A percentile compares a stretch with the other conserved stretches of the same genome.
Conservation (phyloP, 2,329 filamentous ascomycete species). For the Periglandula ipomoeae region DNA sequence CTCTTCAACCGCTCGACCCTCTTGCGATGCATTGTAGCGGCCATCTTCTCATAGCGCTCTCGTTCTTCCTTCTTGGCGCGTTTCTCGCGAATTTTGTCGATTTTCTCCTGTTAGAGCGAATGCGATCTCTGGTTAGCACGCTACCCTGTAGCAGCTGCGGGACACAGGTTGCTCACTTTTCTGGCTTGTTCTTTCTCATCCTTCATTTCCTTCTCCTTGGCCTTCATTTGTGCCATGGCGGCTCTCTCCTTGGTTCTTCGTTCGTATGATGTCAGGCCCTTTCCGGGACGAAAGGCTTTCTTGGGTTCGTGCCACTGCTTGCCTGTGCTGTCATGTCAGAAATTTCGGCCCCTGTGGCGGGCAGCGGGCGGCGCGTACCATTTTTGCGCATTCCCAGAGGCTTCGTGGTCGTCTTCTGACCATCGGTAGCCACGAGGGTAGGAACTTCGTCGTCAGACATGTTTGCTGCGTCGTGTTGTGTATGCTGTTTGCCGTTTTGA, state of each 20-base stretch:
- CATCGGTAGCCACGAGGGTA: neutral
- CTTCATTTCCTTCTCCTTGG: conserved; percentile 91
- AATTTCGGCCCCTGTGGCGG: neutral
- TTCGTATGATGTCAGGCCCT: conserved; percentile 70
- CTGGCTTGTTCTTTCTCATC: conserved; percentile 88
- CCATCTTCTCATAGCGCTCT: conserved; percentile 86
- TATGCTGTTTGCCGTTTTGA: neutral
- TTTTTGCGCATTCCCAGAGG: conserved; percentile 69
- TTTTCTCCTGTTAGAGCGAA: conserved; percentile 47
- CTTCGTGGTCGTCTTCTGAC: conserved; percentile 27
- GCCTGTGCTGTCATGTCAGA: conserved; percentile 43
- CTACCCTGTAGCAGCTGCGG: neutral
- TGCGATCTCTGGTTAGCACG: conserved; percentile 2
- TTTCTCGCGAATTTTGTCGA: conserved; percentile 76
- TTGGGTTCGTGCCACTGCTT: conserved; percentile 89
- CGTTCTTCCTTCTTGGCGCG: conserved; percentile 85
- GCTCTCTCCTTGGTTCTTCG: conserved; percentile 64
- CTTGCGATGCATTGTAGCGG: conserved; percentile 96
- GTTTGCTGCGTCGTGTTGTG: neutral
- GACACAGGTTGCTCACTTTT: conserved; percentile 47
- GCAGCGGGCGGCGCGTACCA: conserved; percentile 41
- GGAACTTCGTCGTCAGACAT: conserved; percentile 6
- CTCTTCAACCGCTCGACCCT: conserved; percentile 86
- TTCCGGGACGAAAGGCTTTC: conserved; percentile 73
- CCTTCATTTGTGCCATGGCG: conserved; percentile 68